phyloP scores from a whole-genome alignment of 805 yeast species.

The Zygotorulaspora florentina region DNA sequence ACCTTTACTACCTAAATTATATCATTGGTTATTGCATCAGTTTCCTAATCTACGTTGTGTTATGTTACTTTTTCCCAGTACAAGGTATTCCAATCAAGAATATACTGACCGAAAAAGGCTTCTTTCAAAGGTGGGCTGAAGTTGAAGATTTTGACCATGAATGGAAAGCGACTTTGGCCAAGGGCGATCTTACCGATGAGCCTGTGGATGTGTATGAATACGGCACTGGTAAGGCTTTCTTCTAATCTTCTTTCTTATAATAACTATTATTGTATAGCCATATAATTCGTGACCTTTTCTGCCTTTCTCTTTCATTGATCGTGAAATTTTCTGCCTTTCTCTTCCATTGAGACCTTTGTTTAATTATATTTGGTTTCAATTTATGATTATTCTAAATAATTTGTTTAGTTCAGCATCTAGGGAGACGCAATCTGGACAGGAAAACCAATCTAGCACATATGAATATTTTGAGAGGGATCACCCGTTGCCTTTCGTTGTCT shows the following conservation, averaged over 20 bases:
- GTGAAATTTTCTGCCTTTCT: too few species aligned
- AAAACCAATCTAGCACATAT: constrained; percentile 52
- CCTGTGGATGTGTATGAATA: constrained; percentile 16
- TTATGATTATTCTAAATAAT: too few species aligned
- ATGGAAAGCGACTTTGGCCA: constrained; percentile 22
- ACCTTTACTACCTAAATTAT: constrained; percentile 66
- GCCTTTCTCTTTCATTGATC: too few species aligned
- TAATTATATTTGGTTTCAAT: neutral
- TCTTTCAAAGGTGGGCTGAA: constrained; percentile 58
- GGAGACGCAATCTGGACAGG: too few species aligned
- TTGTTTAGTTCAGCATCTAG: too few species aligned
- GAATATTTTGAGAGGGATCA: constrained; percentile 2
- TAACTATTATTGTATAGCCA: neutral
- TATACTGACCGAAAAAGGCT: constrained; percentile 47
- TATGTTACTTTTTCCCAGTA: constrained; percentile 54
- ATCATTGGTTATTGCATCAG: constrained; percentile 69
- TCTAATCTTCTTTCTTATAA: constrained; percentile 1
- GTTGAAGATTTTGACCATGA: constrained; percentile 57
- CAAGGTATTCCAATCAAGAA: constrained; percentile 38
- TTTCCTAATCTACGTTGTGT: constrained; percentile 47
- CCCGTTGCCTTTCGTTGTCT: constrained; percentile 4
- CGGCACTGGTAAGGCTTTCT: constrained; percentile 14
- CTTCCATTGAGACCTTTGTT: neutral
- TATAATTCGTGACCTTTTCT: neutral
- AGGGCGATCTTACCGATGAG: constrained; percentile 18